A percentile compares a stretch with the other conserved stretches of the same genome.
Conservation (phyloP, 2,329 filamentous ascomycete genomes). For the Penicillium sp. region DNA sequence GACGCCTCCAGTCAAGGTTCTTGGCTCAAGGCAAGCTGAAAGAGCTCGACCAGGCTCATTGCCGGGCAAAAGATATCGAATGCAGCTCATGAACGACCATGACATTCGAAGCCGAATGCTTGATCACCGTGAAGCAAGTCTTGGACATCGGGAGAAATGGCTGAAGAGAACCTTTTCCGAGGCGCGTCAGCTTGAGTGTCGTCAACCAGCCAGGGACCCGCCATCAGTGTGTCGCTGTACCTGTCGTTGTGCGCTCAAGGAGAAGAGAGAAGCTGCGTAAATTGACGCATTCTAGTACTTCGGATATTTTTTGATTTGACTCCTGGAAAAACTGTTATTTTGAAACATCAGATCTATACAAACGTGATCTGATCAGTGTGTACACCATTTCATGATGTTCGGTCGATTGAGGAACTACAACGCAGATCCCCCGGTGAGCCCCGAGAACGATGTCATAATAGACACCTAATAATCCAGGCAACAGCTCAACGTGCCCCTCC, state of each 20-base stretch:
- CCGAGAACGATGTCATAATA: conserved; percentile 5
- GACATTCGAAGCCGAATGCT: conserved; percentile 28
- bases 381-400: neutral
- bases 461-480: conserved; percentile 4
- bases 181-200: conserved; percentile 7
- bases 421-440: neutral
- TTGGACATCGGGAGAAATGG: conserved; percentile 25
- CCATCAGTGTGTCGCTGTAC: conserved; percentile 9
- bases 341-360: neutral
- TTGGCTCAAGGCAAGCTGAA: neutral
- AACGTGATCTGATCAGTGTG: neutral
- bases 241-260: conserved; percentile 6
- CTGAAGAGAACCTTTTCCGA: conserved; percentile 18
- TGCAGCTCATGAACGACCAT: conserved; percentile 15
- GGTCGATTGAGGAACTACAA: neutral
- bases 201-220: conserved; percentile 13
- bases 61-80: conserved; percentile 9
- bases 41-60: neutral
- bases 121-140: conserved; percentile 24
- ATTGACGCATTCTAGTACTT: neutral
- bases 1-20: neutral
- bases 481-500: conserved; percentile 12
- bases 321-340: neutral
- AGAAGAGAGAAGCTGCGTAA: neutral
- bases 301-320: neutral